Conservation (phyloP, 306 rosid genomes). For the Vachellia collinsii region DNA sequence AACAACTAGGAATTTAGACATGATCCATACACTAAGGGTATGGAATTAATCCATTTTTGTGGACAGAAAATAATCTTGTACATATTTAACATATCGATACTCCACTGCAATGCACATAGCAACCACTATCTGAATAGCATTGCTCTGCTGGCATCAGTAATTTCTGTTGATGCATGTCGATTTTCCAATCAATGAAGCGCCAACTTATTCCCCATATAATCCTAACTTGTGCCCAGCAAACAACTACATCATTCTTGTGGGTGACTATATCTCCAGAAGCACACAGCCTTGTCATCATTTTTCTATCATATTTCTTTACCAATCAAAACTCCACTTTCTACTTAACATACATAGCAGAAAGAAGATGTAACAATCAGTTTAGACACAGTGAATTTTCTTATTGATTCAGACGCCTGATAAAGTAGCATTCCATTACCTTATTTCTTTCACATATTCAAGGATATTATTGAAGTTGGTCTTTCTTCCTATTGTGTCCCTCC, state of each 20-base stretch:
- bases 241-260: neutral
- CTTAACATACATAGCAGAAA: constrained; percentile 8
- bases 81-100: neutral
- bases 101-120: neutral
- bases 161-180: neutral
- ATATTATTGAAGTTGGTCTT: constrained; percentile 91
- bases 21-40: neutral
- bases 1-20: neutral
- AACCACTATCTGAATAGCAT: neutral
- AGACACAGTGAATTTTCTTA: neutral
- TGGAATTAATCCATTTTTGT: neutral
- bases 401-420: constrained; percentile 3
- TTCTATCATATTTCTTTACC: constrained; percentile 22
- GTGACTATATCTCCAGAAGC: neutral
- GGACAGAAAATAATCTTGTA: neutral
- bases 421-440: constrained; percentile 58
- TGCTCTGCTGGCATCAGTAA: neutral
- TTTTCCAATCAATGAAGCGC: neutral
- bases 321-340: constrained; percentile 21
- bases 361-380: neutral
- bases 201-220: neutral
- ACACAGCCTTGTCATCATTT: neutral
- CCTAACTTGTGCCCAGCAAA: neutral
- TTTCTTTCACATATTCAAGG: constrained; percentile 84
- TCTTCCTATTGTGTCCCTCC: constrained; percentile 96